Evolutionary conservation across 371 early-diverging fungal species (phyloP).

Genomic region (Lichtheimia ramosa): DNA sequence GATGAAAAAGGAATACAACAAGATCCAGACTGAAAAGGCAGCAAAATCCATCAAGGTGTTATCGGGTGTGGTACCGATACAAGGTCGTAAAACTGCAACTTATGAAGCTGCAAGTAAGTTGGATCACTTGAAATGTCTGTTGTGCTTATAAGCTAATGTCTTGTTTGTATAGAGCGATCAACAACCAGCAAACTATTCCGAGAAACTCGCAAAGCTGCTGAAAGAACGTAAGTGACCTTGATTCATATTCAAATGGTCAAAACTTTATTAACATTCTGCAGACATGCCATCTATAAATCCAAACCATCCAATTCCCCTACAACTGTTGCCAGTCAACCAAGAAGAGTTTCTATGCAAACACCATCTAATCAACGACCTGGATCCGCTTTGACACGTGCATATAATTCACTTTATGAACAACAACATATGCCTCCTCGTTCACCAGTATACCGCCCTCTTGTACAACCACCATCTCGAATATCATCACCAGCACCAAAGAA

Average conservation of each 20-base stretch:
- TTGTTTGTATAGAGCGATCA: conserved; percentile 22
- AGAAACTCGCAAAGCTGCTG: conserved; percentile 31
- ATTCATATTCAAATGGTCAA: no score
- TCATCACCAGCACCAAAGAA: conserved; percentile 2
- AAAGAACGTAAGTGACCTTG: conserved; percentile 28
- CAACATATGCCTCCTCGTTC: background rate
- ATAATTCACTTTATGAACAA: background rate
- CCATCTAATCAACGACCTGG: background rate
- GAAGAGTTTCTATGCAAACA: background rate
- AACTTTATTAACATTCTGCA: background rate
- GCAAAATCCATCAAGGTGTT: conserved; percentile 43
- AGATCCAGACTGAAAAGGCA: conserved; percentile 38
- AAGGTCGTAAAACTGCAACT: conserved; percentile 10
- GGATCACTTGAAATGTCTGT: background rate
- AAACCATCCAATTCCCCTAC: background rate
- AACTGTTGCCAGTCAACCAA: background rate
- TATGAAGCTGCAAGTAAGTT: conserved; percentile 30
- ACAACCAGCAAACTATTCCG: conserved; percentile 34
- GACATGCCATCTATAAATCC: conserved; percentile 27
- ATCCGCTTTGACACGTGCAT: conserved; percentile 1
- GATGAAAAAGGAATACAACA: conserved; percentile 41
- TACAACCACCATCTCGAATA: conserved; percentile 6
- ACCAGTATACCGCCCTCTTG: background rate
- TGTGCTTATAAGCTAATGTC: no score
- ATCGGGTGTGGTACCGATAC: conserved; percentile 24